Evolutionary conservation across 805 yeast genomes (phyloP).

Genomic region (Diddensiella caesifluorescens): DNA sequence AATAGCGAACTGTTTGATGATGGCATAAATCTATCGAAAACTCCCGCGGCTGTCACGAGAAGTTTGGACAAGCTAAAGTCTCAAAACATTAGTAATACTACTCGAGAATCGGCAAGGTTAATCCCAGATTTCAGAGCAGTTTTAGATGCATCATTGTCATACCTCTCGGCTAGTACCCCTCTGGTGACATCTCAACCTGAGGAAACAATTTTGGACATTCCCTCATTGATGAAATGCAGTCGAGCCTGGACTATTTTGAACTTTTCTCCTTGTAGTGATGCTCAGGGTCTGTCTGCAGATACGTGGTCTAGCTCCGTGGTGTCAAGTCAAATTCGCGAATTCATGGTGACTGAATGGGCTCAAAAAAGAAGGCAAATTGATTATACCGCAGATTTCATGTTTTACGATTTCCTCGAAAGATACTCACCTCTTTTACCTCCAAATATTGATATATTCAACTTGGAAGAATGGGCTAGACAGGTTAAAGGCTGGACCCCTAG

Average conservation of each 20-base stretch:
- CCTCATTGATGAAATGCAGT: constrained; percentile 24
- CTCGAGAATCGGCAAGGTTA: constrained; percentile 6
- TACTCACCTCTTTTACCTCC: constrained; percentile 32
- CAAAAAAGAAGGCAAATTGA: constrained; percentile 31
- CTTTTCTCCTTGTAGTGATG: constrained; percentile 28
- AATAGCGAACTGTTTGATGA: constrained; percentile 36
- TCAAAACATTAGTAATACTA: neutral
- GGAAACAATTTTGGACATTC: neutral
- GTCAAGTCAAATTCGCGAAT: constrained; percentile 34
- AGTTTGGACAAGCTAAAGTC: constrained; percentile 12
- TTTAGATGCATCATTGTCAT: constrained; percentile 25
- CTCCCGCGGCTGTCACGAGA: constrained; percentile 19
- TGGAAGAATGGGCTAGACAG: constrained; percentile 34
- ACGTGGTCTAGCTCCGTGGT: constrained; percentile 34
- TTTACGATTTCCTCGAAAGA: constrained; percentile 33
- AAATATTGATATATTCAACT: constrained; percentile 24
- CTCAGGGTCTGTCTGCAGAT: constrained; percentile 23
- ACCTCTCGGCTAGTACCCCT: constrained; percentile 19
- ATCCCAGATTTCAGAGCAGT: constrained; percentile 23
- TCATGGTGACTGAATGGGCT: constrained; percentile 37
- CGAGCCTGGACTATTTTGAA: constrained; percentile 35
- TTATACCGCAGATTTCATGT: constrained; percentile 38
- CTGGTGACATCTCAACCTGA: constrained; percentile 1
- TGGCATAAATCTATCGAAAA: constrained; percentile 29
- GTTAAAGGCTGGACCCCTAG: constrained; percentile 30